These are phyloP conservation scores for Euclidium syriacum DNA, from an alignment of 345 rosid species.

Conservation along the genomic window DNA sequence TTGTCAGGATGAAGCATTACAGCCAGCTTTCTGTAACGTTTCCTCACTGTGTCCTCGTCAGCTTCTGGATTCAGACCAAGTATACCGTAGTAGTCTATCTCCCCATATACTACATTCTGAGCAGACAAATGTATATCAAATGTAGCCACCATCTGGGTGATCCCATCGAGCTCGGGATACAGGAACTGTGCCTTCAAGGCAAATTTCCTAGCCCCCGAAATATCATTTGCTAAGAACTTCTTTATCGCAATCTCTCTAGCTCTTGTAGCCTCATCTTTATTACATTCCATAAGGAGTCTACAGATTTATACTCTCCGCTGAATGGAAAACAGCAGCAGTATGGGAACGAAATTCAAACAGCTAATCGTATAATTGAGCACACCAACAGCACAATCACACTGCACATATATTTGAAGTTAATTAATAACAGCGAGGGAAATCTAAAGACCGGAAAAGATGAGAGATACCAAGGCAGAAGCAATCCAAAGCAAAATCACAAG, in stretches of 20 bases:
- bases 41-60: conserved; percentile 50
- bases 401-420: neutral
- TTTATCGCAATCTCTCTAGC: conserved; percentile 54
- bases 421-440: neutral
- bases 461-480: neutral
- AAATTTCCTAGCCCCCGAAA: conserved; percentile 47
- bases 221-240: conserved; percentile 45
- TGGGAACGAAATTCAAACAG: neutral
- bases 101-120: conserved; percentile 39
- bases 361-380: neutral
- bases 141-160: conserved; percentile 48
- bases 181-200: conserved; percentile 57
- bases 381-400: neutral
- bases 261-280: conserved; percentile 48
- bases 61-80: conserved; percentile 52
- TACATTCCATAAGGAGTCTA: conserved; percentile 41
- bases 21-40: conserved; percentile 53
- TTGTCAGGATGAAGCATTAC: conserved; percentile 64
- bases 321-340: neutral
- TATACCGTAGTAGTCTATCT: conserved; percentile 48
- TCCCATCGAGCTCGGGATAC: conserved; percentile 53
- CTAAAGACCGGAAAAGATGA: neutral
- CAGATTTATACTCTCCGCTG: neutral
- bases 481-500: neutral
- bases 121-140: conserved; percentile 48